A percentile compares a stretch with the other conserved stretches of the same genome.
Conservation (phyloP, 2,329 filamentous ascomycete species). For the Fusarium mangiferae region DNA sequence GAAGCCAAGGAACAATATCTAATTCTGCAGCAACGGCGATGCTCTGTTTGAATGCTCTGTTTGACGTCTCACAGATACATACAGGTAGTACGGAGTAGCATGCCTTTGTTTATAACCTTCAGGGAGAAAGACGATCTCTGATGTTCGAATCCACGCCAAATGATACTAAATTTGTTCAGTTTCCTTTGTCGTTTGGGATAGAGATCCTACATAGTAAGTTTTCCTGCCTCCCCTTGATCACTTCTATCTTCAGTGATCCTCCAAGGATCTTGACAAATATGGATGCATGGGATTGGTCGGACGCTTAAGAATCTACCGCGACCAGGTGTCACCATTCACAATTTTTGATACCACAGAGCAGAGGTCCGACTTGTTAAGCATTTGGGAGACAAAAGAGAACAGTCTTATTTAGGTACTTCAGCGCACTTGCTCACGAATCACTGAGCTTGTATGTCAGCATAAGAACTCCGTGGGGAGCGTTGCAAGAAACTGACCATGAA, state of each 20-base stretch:
- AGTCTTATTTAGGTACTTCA: background rate
- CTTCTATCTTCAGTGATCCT: background rate
- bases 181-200: background rate
- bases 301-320: conserved; percentile 9
- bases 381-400: background rate
- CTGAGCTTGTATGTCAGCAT: background rate
- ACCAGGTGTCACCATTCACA: background rate
- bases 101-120: background rate
- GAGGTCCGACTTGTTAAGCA: background rate
- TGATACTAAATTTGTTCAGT: background rate
- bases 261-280: background rate
- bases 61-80: background rate
- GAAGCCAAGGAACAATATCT: background rate
- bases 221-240: background rate
- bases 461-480: background rate
- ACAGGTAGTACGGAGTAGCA: background rate
- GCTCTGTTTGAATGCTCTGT: background rate
- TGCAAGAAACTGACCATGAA: background rate
- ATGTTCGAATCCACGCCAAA: background rate
- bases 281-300: background rate
- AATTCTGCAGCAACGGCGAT: background rate
- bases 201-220: background rate
- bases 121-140: background rate
- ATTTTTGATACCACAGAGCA: background rate
- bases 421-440: background rate